These are phyloP conservation scores for Trichomonas vaginalis DNA, from an alignment of 208 protist genomes.

Conservation along the genomic window DNA sequence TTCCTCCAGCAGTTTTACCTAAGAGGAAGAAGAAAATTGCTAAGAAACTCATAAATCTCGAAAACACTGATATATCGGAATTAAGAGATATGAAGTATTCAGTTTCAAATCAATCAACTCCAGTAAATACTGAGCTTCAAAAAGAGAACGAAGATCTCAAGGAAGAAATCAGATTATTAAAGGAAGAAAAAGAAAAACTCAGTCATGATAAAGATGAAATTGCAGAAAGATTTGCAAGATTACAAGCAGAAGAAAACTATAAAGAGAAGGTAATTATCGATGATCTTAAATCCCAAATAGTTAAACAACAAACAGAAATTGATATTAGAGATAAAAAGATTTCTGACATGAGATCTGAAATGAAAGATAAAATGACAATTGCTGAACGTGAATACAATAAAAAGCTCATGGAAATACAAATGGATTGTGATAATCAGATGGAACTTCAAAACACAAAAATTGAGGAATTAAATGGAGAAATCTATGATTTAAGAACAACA, in stretches of 20 bases:
- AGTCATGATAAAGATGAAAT: not conserved
- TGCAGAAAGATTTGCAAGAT: not conserved
- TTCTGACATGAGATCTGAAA: not conserved
- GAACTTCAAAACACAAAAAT: not conserved
- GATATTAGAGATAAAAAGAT: not conserved
- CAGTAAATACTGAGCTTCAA: not conserved
- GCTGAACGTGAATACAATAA: not conserved
- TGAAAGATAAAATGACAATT: not conserved
- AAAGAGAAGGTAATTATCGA: not conserved
- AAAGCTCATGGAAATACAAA: not conserved
- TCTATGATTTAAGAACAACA: not conserved
- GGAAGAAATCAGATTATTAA: not conserved
- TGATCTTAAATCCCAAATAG: not conserved
- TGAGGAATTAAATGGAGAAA: not conserved
- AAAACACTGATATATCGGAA: not conserved
- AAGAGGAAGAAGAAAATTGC: not conserved
- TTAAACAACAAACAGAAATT: not conserved
- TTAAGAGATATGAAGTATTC: not conserved
- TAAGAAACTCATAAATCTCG: not conserved
- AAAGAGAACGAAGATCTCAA: not conserved
- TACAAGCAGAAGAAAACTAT: not conserved
- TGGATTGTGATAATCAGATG: not conserved
- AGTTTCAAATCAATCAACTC: not conserved
- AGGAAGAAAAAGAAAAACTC: not conserved
- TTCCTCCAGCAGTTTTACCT: not conserved